phyloP scores from a whole-genome alignment of 2,329 filamentous ascomycete species.

The Aspergillus sp. region DNA sequence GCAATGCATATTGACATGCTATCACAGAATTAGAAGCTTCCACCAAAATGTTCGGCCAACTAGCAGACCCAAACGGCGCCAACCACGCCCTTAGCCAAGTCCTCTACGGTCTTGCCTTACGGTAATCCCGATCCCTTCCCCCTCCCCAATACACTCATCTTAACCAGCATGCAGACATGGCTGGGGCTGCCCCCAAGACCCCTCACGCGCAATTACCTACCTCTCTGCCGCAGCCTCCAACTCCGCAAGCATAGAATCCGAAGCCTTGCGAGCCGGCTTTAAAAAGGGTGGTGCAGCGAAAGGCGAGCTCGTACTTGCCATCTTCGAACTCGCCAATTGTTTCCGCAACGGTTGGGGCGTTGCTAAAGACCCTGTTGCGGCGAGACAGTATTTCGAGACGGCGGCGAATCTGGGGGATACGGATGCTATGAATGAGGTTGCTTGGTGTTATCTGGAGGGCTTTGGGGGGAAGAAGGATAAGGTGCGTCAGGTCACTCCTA shows the following conservation, averaged over 20 bases:
- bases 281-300: conserved; percentile 93
- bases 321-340: conserved; percentile 71
- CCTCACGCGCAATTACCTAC: conserved; percentile 68
- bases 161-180: conserved; percentile 60
- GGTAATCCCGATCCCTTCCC: conserved; percentile 47
- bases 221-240: conserved; percentile 85
- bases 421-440: conserved; percentile 95
- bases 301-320: conserved; percentile 90
- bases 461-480: conserved; percentile 98
- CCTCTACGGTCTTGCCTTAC: conserved; percentile 82
- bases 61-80: conserved; percentile 75
- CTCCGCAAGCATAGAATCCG: conserved; percentile 75
- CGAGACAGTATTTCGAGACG: conserved; percentile 89
- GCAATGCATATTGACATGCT: not conserved
- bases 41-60: conserved; percentile 73
- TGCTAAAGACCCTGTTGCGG: conserved; percentile 74
- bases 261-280: conserved; percentile 77
- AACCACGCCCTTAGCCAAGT: conserved; percentile 96
- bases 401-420: conserved; percentile 93
- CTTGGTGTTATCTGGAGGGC: conserved; percentile 94
- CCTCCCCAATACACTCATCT: conserved; percentile 3
- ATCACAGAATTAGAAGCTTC: conserved; percentile 61
- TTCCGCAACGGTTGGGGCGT: conserved; percentile 96
- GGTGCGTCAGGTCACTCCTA: conserved; percentile 52
- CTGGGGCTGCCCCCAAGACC: conserved; percentile 76